phyloP scores from a whole-genome alignment of 129 eudicot species.

The Rutidosis leptorrhynchoides region DNA sequence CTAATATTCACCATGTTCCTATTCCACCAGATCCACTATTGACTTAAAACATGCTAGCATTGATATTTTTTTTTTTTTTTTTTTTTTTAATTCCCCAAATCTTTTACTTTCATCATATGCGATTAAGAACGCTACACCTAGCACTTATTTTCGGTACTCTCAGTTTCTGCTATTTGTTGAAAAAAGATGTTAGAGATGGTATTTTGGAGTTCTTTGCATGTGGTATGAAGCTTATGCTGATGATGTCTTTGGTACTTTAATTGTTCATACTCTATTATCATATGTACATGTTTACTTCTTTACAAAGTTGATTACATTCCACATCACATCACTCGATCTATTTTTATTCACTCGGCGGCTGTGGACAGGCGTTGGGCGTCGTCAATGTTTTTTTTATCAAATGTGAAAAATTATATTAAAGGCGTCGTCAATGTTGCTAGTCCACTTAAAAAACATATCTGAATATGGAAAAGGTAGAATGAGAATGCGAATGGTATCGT shows the following conservation, averaged over 20 bases:
- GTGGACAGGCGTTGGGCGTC: too few species aligned
- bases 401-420: too few species aligned
- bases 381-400: too few species aligned
- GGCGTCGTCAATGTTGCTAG: too few species aligned
- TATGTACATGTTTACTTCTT: too few species aligned
- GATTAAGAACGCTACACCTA: neutral
- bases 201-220: neutral
- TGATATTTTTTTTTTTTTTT: neutral
- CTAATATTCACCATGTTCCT: slow-evolving; percentile 11
- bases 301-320: too few species aligned
- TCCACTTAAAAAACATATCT: too few species aligned
- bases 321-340: too few species aligned
- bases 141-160: neutral
- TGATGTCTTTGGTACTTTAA: neutral
- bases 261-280: too few species aligned
- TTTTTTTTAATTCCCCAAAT: slow-evolving; percentile 3
- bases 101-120: neutral
- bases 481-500: too few species aligned
- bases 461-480: too few species aligned
- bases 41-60: slow-evolving; percentile 2
- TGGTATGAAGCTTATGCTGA: neutral
- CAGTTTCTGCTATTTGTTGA: neutral
- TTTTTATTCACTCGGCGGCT: too few species aligned
- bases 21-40: slow-evolving; percentile 12
- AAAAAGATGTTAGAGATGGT: neutral